Base-by-base conservation (phyloP, 2,329 filamentous ascomycete genomes). In the Scortechinia acanthostroma region DNA sequence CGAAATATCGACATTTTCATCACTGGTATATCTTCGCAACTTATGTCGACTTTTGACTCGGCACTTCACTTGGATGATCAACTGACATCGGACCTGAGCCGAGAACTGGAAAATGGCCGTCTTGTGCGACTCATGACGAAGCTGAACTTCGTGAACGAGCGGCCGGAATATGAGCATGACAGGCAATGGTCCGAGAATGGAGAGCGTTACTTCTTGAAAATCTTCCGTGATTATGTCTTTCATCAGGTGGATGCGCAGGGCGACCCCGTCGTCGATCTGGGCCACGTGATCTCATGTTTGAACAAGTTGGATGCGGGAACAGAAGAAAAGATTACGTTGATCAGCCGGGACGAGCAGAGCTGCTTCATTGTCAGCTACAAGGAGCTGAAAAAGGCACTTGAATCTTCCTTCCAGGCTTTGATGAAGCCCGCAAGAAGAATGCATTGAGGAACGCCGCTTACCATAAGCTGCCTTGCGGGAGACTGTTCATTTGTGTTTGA, bases 191-290 rank as follows among this genome's bases (percentile, higher is more conserved):
- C 78, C 2, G 80, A 85, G 55, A 85, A 78, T 22, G 81, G 81
- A 33, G 79, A 85, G 53, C 73, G 81, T 43, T 85, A 84, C 58
- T 80, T 79, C 55, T 64, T 86, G 47, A 83, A 83, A 57, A 70
- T 86, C 14, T 85, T 86, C 65, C 72, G 82, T 15, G 82, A 86
- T 56, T 86, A 81, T 52, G 77, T 86, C 20, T 86, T 86, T 60
- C 81, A 86, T 55, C 80, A 83, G 52, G 78, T 84, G 21, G 80
- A 86, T 55, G 70, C 71, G 16, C 74, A 80, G 49, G 79, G 77
- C 21, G 71, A 77, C 33, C 75, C 81, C 0, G 76, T 83, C 3
- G 69, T 81, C 14, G 78, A 86, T 53, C 63, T 86, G 33, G 81
- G 74, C 2, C 80, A 85, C 57, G 73, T 85, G 16, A 55, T 86